Base-by-base conservation (phyloP, 2,329 filamentous ascomycete species). In the Alternaria sp. region DNA sequence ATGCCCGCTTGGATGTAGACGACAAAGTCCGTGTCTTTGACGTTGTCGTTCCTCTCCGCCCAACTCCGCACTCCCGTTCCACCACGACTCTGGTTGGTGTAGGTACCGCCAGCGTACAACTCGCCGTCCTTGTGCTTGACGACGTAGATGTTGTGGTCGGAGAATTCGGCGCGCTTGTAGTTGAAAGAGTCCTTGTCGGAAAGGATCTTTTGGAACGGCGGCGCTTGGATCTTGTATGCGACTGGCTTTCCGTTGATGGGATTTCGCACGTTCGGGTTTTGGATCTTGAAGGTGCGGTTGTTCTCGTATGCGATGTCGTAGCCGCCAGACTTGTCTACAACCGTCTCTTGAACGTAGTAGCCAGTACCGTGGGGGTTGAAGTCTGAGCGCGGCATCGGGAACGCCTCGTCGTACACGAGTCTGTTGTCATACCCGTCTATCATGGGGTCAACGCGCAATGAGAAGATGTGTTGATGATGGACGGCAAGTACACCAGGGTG, bases 381-480 rank as follows among this genome's bases (percentile, higher is more conserved):
- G 57, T 83, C 82, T 47, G 78, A 81, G 49, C 88, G 82, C 2
- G 88, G 86, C 83, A 91, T 87, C 0, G 89, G 79, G 56, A 88
- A 84, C 0, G 85, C 83, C 70, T 89, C 80, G 23, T 85, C 80
- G 71, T 90, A 83, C 53, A 83, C 77, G 23, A 84, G 69, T 28
- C 83, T 77, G 75, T 85, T 83, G 56, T 78, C 61, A 70, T 79
- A 74, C 61, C 84, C 81, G 65, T 86, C 82, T 61, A 85, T 76
- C 69, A 80, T 77, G 30, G 83, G 78, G 77, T 86, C 79, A 62
- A 87, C 69, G 59, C 85, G 79, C 66, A 86, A 72, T 66, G 81
- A 77, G 81, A 94, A 93, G 76, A 93, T 91, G 78, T 93, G 91
- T 74, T 94, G 91, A 73, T 93, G 91, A 78, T 91, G 88, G 0